A percentile compares a stretch with the other conserved stretches of the same genome.
Conservation (phyloP, 2,329 filamentous ascomycete genomes). For the Plenodomus lindquistii region DNA sequence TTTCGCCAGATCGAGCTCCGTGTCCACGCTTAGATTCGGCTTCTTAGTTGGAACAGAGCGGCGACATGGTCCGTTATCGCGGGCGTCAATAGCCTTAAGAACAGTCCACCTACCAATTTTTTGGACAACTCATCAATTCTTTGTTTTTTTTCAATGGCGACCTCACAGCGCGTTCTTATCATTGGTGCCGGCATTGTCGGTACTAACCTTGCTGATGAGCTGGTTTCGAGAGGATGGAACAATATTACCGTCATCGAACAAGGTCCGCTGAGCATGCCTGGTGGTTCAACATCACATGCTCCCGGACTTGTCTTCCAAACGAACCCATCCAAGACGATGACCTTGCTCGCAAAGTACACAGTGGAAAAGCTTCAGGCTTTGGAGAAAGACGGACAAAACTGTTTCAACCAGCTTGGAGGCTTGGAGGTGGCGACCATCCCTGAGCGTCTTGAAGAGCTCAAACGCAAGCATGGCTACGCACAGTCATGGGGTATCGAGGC, state of each 20-base stretch:
- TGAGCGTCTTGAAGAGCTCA: constrained; percentile 62
- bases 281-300: constrained; percentile 68
- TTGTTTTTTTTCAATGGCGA: constrained; percentile 22
- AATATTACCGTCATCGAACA: constrained; percentile 68
- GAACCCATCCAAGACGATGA: constrained; percentile 62
- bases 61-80: constrained; percentile 29
- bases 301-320: constrained; percentile 68
- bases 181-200: constrained; percentile 66
- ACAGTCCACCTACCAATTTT: constrained; percentile 2
- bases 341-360: constrained; percentile 63
- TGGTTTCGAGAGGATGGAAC: constrained; percentile 64
- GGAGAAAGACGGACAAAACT: constrained; percentile 48
- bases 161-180: constrained; percentile 47
- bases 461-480: constrained; percentile 65
- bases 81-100: constrained; percentile 18
- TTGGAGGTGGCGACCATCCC: constrained; percentile 66
- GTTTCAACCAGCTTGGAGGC: constrained; percentile 67
- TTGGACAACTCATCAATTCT: constrained; percentile 3
- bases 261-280: constrained; percentile 64
- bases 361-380: constrained; percentile 63
- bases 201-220: constrained; percentile 66
- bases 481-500: constrained; percentile 64
- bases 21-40: constrained; percentile 31
- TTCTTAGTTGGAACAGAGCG: constrained; percentile 11
- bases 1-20: constrained; percentile 25